These are phyloP conservation scores for Casaregolazyma suthepensis DNA, from an alignment of 1,139 yeast species.

Conservation along the genomic window DNA sequence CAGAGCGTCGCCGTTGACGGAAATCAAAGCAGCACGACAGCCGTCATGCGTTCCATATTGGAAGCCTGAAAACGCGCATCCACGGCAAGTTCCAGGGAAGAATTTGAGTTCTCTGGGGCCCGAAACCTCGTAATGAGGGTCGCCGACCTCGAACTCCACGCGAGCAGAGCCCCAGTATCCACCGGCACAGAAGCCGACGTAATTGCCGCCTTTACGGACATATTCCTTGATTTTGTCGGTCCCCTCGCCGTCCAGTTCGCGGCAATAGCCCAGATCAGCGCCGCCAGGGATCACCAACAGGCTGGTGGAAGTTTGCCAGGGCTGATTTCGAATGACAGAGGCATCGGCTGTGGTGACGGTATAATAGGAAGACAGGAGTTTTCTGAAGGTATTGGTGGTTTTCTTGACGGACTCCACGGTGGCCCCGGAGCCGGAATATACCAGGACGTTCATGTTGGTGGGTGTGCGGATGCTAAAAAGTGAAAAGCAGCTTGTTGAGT, in stretches of 20 bases:
- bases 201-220: constrained; percentile 74
- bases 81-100: constrained; percentile 77
- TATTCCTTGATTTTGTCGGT: constrained; percentile 54
- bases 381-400: constrained; percentile 66
- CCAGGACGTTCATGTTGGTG: constrained; percentile 65
- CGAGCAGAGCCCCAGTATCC: constrained; percentile 75
- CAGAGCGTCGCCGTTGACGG: constrained; percentile 33
- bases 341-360: constrained; percentile 74
- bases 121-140: constrained; percentile 63
- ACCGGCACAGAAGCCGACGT: constrained; percentile 93
- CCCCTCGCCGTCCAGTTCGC: constrained; percentile 62
- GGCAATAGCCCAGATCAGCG: constrained; percentile 84
- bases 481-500: background rate
- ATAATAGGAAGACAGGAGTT: constrained; percentile 78
- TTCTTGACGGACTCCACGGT: constrained; percentile 83
- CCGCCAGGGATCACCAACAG: constrained; percentile 91
- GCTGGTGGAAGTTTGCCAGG: constrained; percentile 81
- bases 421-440: constrained; percentile 77
- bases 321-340: constrained; percentile 61
- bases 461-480: background rate
- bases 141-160: constrained; percentile 80
- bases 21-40: constrained; percentile 52
- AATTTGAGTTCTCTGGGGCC: constrained; percentile 78
- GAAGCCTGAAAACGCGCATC: constrained; percentile 78
- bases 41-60: constrained; percentile 71